phyloP scores from a whole-genome alignment of 2,329 filamentous ascomycete genomes.

The Diplodia seriata region DNA sequence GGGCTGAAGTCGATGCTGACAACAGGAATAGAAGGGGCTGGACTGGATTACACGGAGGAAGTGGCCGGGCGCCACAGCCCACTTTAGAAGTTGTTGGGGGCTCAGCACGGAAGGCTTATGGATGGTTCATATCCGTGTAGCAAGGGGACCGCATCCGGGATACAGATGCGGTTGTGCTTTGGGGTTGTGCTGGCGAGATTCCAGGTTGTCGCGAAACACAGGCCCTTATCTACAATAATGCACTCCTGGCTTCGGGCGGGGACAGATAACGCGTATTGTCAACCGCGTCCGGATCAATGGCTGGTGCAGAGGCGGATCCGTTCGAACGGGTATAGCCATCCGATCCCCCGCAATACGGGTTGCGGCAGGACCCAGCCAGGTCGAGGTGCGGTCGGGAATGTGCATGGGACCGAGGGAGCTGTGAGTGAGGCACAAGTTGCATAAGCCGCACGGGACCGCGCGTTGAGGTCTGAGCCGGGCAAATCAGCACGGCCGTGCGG shows the following conservation, averaged over 20 bases:
- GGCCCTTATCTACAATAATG: slow-evolving; percentile 3
- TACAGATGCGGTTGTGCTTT: not conserved
- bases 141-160: not conserved
- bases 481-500: slow-evolving; percentile 16
- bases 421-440: not conserved
- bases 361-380: not conserved
- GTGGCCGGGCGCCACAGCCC: slow-evolving; percentile 16
- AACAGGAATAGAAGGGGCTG: not conserved
- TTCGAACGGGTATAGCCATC: slow-evolving; percentile 12
- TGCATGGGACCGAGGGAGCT: not conserved
- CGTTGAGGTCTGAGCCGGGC: not conserved
- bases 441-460: slow-evolving; percentile 9
- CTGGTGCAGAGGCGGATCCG: not conserved
- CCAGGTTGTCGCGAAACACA: slow-evolving; percentile 4
- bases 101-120: not conserved
- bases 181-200: not conserved
- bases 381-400: not conserved
- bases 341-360: slow-evolving; percentile 19
- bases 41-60: not conserved
- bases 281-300: slow-evolving; percentile 15
- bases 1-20: not conserved
- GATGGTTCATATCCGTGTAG: not conserved
- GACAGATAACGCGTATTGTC: not conserved
- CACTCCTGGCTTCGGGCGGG: not conserved
- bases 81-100: slow-evolving; percentile 21